Evolutionary conservation across 2,329 filamentous ascomycete genomes (phyloP).

Genomic region (Cryoendolithus antarcticus): DNA sequence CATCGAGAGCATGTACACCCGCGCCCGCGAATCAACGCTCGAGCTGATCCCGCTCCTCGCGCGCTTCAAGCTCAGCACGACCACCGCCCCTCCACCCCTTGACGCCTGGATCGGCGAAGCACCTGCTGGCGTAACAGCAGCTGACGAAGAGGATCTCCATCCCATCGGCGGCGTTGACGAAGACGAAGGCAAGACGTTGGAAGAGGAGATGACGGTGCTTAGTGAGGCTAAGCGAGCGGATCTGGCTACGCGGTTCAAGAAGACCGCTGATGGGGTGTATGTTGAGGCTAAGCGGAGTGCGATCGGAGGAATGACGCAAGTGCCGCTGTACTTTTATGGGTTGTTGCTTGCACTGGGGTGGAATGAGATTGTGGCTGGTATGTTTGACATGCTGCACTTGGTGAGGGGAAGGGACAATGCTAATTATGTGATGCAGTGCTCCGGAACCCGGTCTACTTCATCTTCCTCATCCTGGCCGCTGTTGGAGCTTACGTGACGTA

Average conservation of each 20-base stretch:
- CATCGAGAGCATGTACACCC: conserved; percentile 90
- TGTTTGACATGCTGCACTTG: conserved; percentile 23
- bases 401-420: too few relatives aligned
- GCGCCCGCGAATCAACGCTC: conserved; percentile 81
- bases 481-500: conserved; percentile 80
- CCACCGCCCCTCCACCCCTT: conserved; percentile 67
- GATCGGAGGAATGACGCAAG: conserved; percentile 86
- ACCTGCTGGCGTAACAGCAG: conserved; percentile 59
- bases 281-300: conserved; percentile 96
- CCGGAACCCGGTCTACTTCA: conserved; percentile 84
- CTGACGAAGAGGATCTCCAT: conserved; percentile 78
- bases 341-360: conserved; percentile 84
- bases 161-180: conserved; percentile 92
- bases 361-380: conserved; percentile 94
- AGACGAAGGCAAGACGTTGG: conserved; percentile 73
- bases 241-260: conserved; percentile 90
- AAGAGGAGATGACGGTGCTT: conserved; percentile 94
- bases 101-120: conserved; percentile 70
- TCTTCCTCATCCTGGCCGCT: conserved; percentile 67
- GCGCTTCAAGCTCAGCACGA: conserved; percentile 65
- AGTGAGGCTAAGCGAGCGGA: conserved; percentile 84
- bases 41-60: conserved; percentile 81
- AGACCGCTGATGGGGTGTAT: conserved; percentile 93
- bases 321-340: conserved; percentile 90
- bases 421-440: conserved; percentile 48